These are phyloP conservation scores for Setomelanomma holmii DNA, from an alignment of 2,329 filamentous ascomycete species.

Conservation along the genomic window DNA sequence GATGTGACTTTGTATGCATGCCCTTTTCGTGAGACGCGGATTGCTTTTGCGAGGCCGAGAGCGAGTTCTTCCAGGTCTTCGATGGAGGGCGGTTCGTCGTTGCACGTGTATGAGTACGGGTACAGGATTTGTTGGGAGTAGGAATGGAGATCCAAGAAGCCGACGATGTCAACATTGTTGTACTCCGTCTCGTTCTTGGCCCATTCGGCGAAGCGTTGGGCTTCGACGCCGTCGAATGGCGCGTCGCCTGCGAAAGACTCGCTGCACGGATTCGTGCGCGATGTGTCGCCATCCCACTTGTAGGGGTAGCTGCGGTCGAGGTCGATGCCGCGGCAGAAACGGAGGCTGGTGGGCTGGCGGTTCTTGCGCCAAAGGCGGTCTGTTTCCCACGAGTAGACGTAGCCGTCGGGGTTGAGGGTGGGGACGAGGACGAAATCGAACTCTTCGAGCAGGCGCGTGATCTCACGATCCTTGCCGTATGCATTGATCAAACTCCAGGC, in stretches of 20 bases:
- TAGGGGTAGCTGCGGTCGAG: slow-evolving; percentile 87
- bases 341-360: slow-evolving; percentile 79
- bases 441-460: slow-evolving; percentile 79
- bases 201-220: slow-evolving; percentile 79
- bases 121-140: slow-evolving; percentile 96
- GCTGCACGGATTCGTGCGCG: slow-evolving; percentile 79
- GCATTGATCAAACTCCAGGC: slow-evolving; percentile 87
- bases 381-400: slow-evolving; percentile 89
- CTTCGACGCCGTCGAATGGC: slow-evolving; percentile 84
- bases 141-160: slow-evolving; percentile 87
- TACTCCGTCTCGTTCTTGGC: slow-evolving; percentile 76
- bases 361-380: slow-evolving; percentile 97
- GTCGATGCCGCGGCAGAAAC: slow-evolving; percentile 87
- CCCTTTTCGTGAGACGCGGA: slow-evolving; percentile 79
- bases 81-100: slow-evolving; percentile 76
- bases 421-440: slow-evolving; percentile 92
- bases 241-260: slow-evolving; percentile 85
- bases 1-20: slow-evolving; percentile 72
- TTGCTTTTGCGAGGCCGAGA: slow-evolving; percentile 85
- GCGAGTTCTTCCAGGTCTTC: slow-evolving; percentile 94
- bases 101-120: slow-evolving; percentile 88
- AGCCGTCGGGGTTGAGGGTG: slow-evolving; percentile 90
- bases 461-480: slow-evolving; percentile 73
- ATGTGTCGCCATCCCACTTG: slow-evolving; percentile 76
- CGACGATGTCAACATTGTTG: slow-evolving; percentile 78